Conservation (phyloP, 2,329 filamentous ascomycete species). For the Epichloe gansuensis region DNA sequence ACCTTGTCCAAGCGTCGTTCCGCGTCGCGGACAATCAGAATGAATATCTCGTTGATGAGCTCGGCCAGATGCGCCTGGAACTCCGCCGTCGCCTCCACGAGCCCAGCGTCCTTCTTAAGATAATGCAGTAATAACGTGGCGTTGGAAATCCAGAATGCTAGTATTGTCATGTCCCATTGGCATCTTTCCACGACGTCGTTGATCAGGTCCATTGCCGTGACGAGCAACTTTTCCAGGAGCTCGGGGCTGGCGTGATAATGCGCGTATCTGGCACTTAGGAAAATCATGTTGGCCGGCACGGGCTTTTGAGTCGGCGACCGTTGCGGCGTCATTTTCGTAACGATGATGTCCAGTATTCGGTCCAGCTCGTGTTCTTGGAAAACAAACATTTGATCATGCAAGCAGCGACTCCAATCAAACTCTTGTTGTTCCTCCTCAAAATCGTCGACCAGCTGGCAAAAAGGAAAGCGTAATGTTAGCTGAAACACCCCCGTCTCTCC, state of each 20-base stretch:
- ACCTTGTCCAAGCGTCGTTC: constrained; percentile 95
- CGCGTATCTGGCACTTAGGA: constrained; percentile 87
- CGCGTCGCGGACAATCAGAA: constrained; percentile 90
- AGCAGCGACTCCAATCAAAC: constrained; percentile 87
- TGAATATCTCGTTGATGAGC: constrained; percentile 95
- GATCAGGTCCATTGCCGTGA: constrained; percentile 87
- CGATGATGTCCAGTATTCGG: constrained; percentile 84
- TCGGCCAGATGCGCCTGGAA: constrained; percentile 92
- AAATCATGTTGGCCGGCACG: constrained; percentile 92
- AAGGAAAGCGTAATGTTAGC: constrained; percentile 13
- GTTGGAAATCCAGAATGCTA: constrained; percentile 98
- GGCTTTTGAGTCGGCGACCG: constrained; percentile 94
- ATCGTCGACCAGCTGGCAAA: constrained; percentile 52
- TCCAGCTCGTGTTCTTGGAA: constrained; percentile 92
- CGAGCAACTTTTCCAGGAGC: constrained; percentile 65
- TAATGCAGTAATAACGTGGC: constrained; percentile 92
- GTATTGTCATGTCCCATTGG: constrained; percentile 99
- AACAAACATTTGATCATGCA: constrained; percentile 99
- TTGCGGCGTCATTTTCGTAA: constrained; percentile 96
- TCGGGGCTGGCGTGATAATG: constrained; percentile 90
- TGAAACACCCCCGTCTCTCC: neutral
- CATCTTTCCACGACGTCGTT: constrained; percentile 90
- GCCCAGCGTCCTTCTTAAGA: constrained; percentile 79
- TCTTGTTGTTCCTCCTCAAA: constrained; percentile 82
- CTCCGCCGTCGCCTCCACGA: constrained; percentile 68